Conservation (phyloP, 225 moss, liverwort and hornwort genomes). For the Marchantia paleacea region DNA sequence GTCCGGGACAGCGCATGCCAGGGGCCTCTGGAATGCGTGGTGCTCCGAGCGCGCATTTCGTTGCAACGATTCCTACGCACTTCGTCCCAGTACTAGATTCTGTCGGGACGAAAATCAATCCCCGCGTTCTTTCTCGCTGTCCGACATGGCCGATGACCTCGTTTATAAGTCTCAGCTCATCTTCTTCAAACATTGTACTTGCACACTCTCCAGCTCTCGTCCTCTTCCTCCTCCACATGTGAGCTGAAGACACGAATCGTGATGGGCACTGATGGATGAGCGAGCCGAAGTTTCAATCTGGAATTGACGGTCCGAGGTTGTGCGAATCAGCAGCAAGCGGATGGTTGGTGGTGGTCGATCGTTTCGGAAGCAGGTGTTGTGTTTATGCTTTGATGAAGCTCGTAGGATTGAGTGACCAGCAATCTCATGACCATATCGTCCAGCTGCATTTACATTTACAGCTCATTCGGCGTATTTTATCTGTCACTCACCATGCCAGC, state of each 20-base stretch:
- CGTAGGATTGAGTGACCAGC: not conserved
- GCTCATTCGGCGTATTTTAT: too few species aligned
- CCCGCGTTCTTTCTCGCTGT: not conserved
- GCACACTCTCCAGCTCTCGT: not conserved
- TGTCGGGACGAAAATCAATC: not conserved
- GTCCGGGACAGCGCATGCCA: too few species aligned
- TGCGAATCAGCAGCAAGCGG: not conserved
- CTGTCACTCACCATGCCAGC: not conserved
- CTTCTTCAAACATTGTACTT: not conserved
- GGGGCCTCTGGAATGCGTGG: not conserved
- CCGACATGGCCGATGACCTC: constrained; percentile 4
- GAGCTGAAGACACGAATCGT: not conserved
- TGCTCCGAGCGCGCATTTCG: not conserved
- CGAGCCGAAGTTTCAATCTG: not conserved
- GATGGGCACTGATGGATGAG: not conserved
- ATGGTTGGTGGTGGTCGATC: not conserved
- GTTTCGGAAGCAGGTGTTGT: not conserved
- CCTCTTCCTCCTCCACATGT: not conserved
- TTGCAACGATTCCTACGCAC: not conserved
- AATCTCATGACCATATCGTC: not conserved
- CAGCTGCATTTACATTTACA: not conserved
- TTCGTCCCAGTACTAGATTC: not conserved
- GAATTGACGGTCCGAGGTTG: not conserved
- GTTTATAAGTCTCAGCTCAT: not conserved
- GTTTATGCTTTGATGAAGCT: not conserved